Percentiles rank a stretch among this genome's conserved stretches.
Evolutionary conservation across 1,139 yeast species (phyloP).

Genomic region (Ogataea hybrid): DNA sequence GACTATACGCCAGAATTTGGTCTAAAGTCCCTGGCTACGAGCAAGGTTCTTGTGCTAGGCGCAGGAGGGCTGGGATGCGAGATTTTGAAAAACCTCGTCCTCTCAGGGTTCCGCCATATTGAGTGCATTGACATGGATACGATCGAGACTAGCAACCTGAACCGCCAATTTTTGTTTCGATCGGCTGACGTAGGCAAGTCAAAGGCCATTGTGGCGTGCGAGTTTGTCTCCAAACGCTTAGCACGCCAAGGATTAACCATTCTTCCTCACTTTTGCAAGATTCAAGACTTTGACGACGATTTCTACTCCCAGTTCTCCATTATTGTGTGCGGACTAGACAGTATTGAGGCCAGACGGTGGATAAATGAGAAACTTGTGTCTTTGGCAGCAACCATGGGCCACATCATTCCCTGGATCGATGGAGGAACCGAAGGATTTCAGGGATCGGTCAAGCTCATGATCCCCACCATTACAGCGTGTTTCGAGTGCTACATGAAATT

Average conservation of each 20-base stretch:
- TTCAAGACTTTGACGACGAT: slow-evolving; percentile 66
- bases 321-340: slow-evolving; percentile 85
- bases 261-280: slow-evolving; percentile 58
- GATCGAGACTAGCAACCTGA: slow-evolving; percentile 85
- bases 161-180: slow-evolving; percentile 88
- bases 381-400: slow-evolving; percentile 28
- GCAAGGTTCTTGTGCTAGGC: slow-evolving; percentile 62
- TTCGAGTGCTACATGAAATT: slow-evolving; percentile 89
- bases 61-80: slow-evolving; percentile 99
- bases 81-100: slow-evolving; percentile 76
- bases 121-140: slow-evolving; percentile 95
- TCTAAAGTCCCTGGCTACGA: slow-evolving; percentile 28
- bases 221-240: slow-evolving; percentile 50
- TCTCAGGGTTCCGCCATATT: slow-evolving; percentile 70
- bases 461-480: slow-evolving; percentile 85
- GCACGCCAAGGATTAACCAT: slow-evolving; percentile 48
- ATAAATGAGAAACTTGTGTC: slow-evolving; percentile 74
- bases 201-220: slow-evolving; percentile 80
- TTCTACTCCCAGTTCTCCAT: slow-evolving; percentile 73
- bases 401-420: slow-evolving; percentile 79
- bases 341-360: slow-evolving; percentile 91
- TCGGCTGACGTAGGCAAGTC: slow-evolving; percentile 72
- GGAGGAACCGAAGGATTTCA: slow-evolving; percentile 97
- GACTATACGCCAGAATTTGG: slow-evolving; percentile 28
- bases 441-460: slow-evolving; percentile 86